Evolutionary conservation across 2,329 filamentous ascomycete genomes (phyloP).

Genomic region (Aureobasidium vineae): DNA sequence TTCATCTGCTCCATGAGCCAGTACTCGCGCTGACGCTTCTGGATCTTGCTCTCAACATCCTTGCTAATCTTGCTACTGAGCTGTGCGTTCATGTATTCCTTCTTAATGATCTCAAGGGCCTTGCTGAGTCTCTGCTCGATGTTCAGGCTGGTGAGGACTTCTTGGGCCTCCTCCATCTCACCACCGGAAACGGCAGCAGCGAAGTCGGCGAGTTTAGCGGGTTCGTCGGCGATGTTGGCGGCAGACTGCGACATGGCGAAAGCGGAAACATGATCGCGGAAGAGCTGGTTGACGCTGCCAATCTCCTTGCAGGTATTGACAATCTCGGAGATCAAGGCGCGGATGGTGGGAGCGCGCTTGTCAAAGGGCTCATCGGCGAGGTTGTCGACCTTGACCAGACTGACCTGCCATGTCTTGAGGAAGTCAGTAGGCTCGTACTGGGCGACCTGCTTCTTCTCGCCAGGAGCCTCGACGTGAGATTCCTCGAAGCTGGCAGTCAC

Average conservation of each 20-base stretch:
- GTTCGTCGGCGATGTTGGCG: slow-evolving; percentile 92
- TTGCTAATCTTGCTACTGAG: slow-evolving; percentile 96
- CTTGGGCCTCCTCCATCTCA: slow-evolving; percentile 86
- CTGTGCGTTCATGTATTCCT: slow-evolving; percentile 97
- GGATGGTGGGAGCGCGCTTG: slow-evolving; percentile 82
- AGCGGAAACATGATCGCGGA: slow-evolving; percentile 94
- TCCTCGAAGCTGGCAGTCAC: slow-evolving; percentile 98
- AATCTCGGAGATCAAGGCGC: slow-evolving; percentile 93
- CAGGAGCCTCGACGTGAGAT: slow-evolving; percentile 59
- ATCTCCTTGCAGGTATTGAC: slow-evolving; percentile 99
- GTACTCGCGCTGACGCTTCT: slow-evolving; percentile 95
- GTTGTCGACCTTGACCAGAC: slow-evolving; percentile 93
- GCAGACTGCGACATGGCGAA: slow-evolving; percentile 95
- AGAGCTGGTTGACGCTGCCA: slow-evolving; percentile 87
- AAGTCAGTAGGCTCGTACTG: slow-evolving; percentile 87
- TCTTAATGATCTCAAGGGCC: slow-evolving; percentile 88
- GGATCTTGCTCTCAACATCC: slow-evolving; percentile 96
- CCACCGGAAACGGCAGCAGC: slow-evolving; percentile 95
- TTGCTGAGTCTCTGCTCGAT: slow-evolving; percentile 92
- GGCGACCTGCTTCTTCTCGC: slow-evolving; percentile 47
- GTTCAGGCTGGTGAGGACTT: slow-evolving; percentile 83
- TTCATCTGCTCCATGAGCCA: slow-evolving; percentile 99
- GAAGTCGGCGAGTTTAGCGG: slow-evolving; percentile 93
- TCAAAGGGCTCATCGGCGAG: slow-evolving; percentile 85
- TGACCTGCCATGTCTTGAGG: slow-evolving; percentile 86